Percentiles rank a stretch among this genome's conserved stretches.
Evolutionary conservation across 805 yeast species (phyloP).

Genomic region (Huiozyma naganishii): DNA sequence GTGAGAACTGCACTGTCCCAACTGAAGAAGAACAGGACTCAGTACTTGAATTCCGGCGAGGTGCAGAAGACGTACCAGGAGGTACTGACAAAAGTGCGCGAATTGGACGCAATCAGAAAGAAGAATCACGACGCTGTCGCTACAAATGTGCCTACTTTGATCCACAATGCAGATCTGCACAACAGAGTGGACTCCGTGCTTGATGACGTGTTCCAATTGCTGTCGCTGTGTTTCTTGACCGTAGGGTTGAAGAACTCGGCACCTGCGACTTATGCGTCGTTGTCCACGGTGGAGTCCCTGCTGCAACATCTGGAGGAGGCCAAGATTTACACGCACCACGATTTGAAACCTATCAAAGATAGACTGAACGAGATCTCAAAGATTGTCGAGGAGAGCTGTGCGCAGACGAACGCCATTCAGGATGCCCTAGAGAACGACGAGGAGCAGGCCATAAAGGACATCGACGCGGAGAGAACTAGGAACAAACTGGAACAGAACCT

Average conservation of each 20-base stretch:
- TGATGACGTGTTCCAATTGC: constrained; percentile 83
- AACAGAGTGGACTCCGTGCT: constrained; percentile 58
- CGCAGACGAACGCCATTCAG: constrained; percentile 5
- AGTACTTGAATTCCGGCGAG: constrained; percentile 57
- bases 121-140: constrained; percentile 20
- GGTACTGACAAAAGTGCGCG: constrained; percentile 44
- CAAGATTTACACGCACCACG: constrained; percentile 74
- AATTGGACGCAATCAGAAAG: constrained; percentile 43
- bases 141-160: constrained; percentile 17
- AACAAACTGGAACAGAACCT: constrained; percentile 47
- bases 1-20: constrained; percentile 35
- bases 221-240: constrained; percentile 79
- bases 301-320: constrained; percentile 75
- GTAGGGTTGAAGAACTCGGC: constrained; percentile 86
- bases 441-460: constrained; percentile 11
- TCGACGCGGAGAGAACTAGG: constrained; percentile 24
- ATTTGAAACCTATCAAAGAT: constrained; percentile 63
- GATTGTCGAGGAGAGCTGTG: constrained; percentile 40
- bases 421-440: constrained; percentile 8
- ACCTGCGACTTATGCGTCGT: constrained; percentile 87
- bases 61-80: constrained; percentile 49
- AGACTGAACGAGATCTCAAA: constrained; percentile 60
- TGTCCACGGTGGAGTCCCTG: constrained; percentile 75
- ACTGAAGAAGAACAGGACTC: constrained; percentile 53
- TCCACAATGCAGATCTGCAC: constrained; percentile 21